These are phyloP conservation scores for Ceratobasidium sp. DNA, from an alignment of 1,284 basidiomycete species.

Conservation along the genomic window DNA sequence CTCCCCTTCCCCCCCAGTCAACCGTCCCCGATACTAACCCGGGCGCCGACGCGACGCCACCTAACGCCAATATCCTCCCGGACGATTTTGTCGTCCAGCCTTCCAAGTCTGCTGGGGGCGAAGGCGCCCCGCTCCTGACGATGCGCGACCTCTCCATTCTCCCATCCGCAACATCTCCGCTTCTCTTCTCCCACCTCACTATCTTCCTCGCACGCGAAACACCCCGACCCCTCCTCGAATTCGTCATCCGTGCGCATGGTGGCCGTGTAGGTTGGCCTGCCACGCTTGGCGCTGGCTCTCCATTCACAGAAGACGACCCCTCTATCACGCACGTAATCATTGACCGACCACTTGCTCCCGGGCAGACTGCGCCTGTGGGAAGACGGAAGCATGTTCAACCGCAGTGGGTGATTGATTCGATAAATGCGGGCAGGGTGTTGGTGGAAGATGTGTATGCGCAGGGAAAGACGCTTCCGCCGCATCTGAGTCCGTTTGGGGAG, in stretches of 20 bases:
- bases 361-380: slow-evolving; percentile 52
- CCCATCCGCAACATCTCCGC: slow-evolving; percentile 64
- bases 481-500: slow-evolving; percentile 95
- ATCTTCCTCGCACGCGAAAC: slow-evolving; percentile 97
- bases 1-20: slow-evolving; percentile 51
- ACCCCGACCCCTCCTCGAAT: slow-evolving; percentile 93
- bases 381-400: slow-evolving; percentile 94
- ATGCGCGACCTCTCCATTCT: slow-evolving; percentile 76
- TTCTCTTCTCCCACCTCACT: slow-evolving; percentile 86
- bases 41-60: not conserved
- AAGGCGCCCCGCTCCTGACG: slow-evolving; percentile 73
- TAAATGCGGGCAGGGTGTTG: slow-evolving; percentile 87
- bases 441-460: slow-evolving; percentile 89
- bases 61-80: slow-evolving; percentile 56
- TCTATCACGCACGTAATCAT: slow-evolving; percentile 96
- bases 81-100: slow-evolving; percentile 76
- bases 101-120: slow-evolving; percentile 66
- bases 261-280: slow-evolving; percentile 90
- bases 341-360: slow-evolving; percentile 75
- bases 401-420: slow-evolving; percentile 97
- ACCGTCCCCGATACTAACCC: slow-evolving; percentile 52
- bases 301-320: slow-evolving; percentile 75
- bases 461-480: slow-evolving; percentile 90
- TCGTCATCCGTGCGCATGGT: slow-evolving; percentile 92
- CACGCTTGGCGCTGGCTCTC: slow-evolving; percentile 85